phyloP scores from a whole-genome alignment of 495 filamentous ascomycete genomes.

The Mycothermus thermophilus region DNA sequence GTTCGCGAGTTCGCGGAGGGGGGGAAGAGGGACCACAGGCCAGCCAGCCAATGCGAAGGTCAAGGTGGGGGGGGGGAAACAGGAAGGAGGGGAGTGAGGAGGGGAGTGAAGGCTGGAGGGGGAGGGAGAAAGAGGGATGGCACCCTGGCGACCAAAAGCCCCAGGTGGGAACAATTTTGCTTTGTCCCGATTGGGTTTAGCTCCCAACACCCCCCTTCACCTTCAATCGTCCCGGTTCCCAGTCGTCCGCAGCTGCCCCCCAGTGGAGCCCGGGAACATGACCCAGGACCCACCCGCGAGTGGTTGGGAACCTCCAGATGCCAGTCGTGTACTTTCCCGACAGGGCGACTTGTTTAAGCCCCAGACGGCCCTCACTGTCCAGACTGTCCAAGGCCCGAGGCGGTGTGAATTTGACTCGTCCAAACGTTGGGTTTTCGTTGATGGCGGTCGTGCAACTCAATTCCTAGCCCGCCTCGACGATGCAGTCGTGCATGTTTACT shows the following conservation, averaged over 20 bases:
- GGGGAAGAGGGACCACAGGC: constrained; percentile 7
- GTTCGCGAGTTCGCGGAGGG: constrained; percentile 11
- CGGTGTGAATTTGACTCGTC: no score
- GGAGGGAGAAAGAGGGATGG: no score
- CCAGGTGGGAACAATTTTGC: constrained; percentile 16
- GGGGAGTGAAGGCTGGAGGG: no score
- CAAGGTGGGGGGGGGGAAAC: constrained; percentile 20
- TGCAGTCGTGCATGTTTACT: no score
- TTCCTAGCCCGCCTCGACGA: no score
- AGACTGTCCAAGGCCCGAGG: no score
- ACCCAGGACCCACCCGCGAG: constrained; percentile 8
- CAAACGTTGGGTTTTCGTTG: no score
- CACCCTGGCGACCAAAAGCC: background rate
- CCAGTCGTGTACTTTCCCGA: background rate
- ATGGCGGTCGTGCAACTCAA: no score
- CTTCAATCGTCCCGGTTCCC: no score
- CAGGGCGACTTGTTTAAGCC: background rate
- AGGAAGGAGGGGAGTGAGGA: no score
- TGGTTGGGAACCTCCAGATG: constrained; percentile 12
- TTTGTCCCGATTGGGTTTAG: constrained; percentile 13
- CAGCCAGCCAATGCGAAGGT: constrained; percentile 8
- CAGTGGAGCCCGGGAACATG: constrained; percentile 8
- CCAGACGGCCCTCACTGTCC: background rate
- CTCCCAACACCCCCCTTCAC: constrained; percentile 6
- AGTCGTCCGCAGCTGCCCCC: no score